Evolutionary conservation across 768 basidiomycete genomes (phyloP), one percentile per base, ranked within the genome.

Genomic region (Kwoniella sp.): DNA sequence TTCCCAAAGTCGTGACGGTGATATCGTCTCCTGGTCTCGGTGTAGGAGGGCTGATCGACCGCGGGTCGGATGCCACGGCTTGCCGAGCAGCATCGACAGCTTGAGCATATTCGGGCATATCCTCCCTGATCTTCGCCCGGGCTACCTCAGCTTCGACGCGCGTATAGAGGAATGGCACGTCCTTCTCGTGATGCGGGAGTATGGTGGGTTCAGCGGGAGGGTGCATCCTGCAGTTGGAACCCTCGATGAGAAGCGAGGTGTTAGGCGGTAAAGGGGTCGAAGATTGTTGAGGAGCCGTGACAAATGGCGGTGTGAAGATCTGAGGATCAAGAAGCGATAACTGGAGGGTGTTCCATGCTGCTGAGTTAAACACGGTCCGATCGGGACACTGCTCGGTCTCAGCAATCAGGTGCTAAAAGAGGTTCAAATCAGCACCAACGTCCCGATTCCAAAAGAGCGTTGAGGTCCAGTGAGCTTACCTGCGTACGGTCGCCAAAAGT

Each of bases 1-100:
- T 97, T 2, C 95, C 95, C 5, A 98, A 83, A 1, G 93, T 85
- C 8, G 90, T 85, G 50, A 97, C 82, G 9, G 80, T 81, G 8
- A 97, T 85, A 54, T 90, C 85, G 45, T 86, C 85, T 1, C 90
- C 91, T 17, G 61, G 47, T 23, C 15, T 51, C 23, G 53, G 52
- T 20, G 45, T 17, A 17, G n/a, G 12, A 5, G 63, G 23, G 23
- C 15, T 31, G 11, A 8, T 9, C 11, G 31, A 30, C 28, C 65
- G 63, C 54, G 28, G 51, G 51, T 47, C 65, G 29, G 41, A 61
- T 25, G 30, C 37, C 4, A 61, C 60, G 26, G 61, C 85, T 1
- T 80, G 73, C n/a, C 57, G 23, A 7, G 59, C 77, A 15, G 23
- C 2, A 66, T 73, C 65, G 87, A 87, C 38, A 80, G 82, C 50